Evolutionary conservation across 2,329 filamentous ascomycete genomes (phyloP), one percentile per base, ranked within the genome.

Genomic region (Calycina marina): DNA sequence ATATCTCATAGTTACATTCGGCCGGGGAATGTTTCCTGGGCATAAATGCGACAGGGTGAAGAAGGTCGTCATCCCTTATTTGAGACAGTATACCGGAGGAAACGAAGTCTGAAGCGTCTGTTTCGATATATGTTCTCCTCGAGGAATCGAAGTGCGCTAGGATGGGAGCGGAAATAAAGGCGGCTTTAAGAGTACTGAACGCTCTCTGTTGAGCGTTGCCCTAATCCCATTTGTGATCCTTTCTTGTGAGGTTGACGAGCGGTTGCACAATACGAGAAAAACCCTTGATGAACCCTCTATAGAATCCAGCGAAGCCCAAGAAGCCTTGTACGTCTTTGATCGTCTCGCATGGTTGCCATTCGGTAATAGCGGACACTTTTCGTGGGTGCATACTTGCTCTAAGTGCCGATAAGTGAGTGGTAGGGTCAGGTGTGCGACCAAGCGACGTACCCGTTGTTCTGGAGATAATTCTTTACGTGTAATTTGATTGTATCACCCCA

Each of bases 221-320:
- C 15, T 16, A 14, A 28, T 10, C 4, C 5, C 6, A 35, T 25
- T 15, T 8, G 5, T 18, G 15, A 4, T 13, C 12, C 22, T 44
- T 47, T 20, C 42, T 46, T n/a, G 37, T 43, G 2, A 49, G 20
- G 10, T 47, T 30, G 0, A 34, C 47, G 6, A 56, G 26, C 3
- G 36, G 46, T 14, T 14, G 12, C 3, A 13, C 30, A 14, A 30
- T 6, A n/a, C 17, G 8, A n/a, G 37, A 44, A 30, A 47, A 57
- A 4, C 28, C 24, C 8, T 38, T 29, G 8, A 56, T 51, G 37
- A 55, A 56, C 9, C 37, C 20, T 25, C 36, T 6, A 30, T 56
- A 56, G 26, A 54, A 56, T 34, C 56, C 56, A 5, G 39, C 33
- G 35, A 55, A 56, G 1, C 44, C 39, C 11, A 54, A 13, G 32